A percentile compares a stretch with the other conserved stretches of the same genome.
These are phyloP conservation scores for Wickerhamiella infanticola DNA, from an alignment of 1,139 yeast genomes.

Conservation along the genomic window DNA sequence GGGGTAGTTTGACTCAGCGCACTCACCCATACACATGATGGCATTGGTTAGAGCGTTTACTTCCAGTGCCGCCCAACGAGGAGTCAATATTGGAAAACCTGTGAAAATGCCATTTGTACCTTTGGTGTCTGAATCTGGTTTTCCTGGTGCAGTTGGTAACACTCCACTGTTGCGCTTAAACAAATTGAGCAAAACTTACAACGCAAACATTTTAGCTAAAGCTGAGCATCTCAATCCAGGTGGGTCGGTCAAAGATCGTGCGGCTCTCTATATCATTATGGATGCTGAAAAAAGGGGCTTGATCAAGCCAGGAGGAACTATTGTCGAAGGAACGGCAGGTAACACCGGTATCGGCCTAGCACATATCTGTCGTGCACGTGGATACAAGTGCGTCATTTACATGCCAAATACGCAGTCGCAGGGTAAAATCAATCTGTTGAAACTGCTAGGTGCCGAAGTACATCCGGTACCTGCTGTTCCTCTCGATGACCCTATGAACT, in stretches of 20 bases:
- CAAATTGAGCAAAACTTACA: slow-evolving; percentile 42
- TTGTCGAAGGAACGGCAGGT: slow-evolving; percentile 60
- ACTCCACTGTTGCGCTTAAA: slow-evolving; percentile 66
- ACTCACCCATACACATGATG: background rate
- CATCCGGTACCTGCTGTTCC: slow-evolving; percentile 87
- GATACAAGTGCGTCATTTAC: slow-evolving; percentile 70
- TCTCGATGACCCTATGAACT: slow-evolving; percentile 62
- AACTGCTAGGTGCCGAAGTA: slow-evolving; percentile 69
- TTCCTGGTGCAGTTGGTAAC: slow-evolving; percentile 70
- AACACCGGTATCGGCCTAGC: slow-evolving; percentile 88
- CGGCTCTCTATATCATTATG: slow-evolving; percentile 61
- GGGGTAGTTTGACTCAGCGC: background rate
- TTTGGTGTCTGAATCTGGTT: slow-evolving; percentile 43
- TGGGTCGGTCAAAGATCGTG: slow-evolving; percentile 84
- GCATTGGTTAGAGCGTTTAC: background rate
- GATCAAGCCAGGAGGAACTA: slow-evolving; percentile 53
- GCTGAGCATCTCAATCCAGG: slow-evolving; percentile 94
- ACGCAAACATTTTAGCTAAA: slow-evolving; percentile 70
- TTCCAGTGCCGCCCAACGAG: background rate
- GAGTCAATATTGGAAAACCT: background rate
- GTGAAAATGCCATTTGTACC: slow-evolving; percentile 37
- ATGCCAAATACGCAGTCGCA: slow-evolving; percentile 85
- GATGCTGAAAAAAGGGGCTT: slow-evolving; percentile 66
- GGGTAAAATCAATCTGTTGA: slow-evolving; percentile 55
- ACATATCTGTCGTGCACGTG: slow-evolving; percentile 70